Evolutionary conservation across 352 stramenopile genomes (phyloP), one percentile per base, ranked within the genome.

Genomic region (Globisporangium alternatum): DNA sequence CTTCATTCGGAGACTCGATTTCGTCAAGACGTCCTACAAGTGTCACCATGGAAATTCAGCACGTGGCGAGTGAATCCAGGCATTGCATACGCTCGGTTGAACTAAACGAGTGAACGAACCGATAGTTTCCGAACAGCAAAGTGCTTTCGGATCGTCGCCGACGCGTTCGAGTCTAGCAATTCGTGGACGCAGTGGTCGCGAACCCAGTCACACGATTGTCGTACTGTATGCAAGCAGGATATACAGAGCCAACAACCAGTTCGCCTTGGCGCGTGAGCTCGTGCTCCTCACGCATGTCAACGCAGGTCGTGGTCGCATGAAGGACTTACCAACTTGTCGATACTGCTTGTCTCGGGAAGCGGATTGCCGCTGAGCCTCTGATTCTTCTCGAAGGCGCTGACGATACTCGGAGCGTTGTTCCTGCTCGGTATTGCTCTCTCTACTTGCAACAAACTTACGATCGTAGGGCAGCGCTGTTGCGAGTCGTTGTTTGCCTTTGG

Each of bases 151-250:
- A 81, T 69, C 12, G 21, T 25, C 5, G 39, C 53, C 55, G 55
- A 85, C 13, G 30, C 56, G 13, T 25, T 48, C 65, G 53, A 57
- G 44, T 22, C 60, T 2, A 75, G 25, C 31, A 89, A 56, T 21
- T 86, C 77, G 30, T 86, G 67, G 7, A 76, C 55, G 59, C 82
- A 91, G 43, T 88, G 66, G 21, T 79, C 71, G 43, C 72, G 78
- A 5, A 83, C 69, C 73, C 77, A 91, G 25, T 77, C 59, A 6
- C 69, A 64, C 0, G 68, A 71, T 21, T 57, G 15, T 15, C 39
- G 21, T 13, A 74, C 66, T 69, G 43, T 17, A 12, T 30, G 44
- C n/a, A 55, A 51, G 4, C 35, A 13, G 9, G 4, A 59, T 37
- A 5, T 19, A 65, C 19, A 51, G 5, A 21, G 41, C 9, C 25